Evolutionary conservation across 2,329 filamentous ascomycete species (phyloP), one percentile per base, ranked within the genome.

Genomic region (Botrytis fabae): DNA sequence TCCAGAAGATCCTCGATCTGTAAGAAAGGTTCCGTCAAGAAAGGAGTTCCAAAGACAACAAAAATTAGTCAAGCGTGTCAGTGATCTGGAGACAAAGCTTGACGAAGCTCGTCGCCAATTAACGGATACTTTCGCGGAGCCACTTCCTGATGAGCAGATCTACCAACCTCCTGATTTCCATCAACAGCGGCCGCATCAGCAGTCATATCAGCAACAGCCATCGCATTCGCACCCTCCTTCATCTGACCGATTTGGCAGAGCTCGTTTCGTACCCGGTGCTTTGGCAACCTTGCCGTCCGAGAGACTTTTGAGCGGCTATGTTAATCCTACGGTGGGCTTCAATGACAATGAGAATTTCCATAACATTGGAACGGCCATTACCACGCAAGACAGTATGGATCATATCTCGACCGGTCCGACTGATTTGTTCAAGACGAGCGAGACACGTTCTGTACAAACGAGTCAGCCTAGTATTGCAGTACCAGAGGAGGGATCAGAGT

Each of bases 51-150:
- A 85, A 68, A 86, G 85, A 77, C 87, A 90, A 76, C 83, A 85
- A 73, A 89, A 88, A 75, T 81, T 91, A 46, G 82, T 84, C 59
- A 89, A 89, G 81, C 85, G 87, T 70, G 88, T 91, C 44, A 89
- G 87, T 75, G 85, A 90, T 75, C 83, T 91, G 20, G 89, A 91
- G 76, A 79, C 82, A 20, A 89, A 90, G 78, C 83, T 91, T 44
- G 82, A 86, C 25, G 83, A 84, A 51, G 88, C 88, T 14, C 84
- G 87, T 48, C 84, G 83, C 66, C 86, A 91, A 79, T 83, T 91
- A 38, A 82, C 84, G 46, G 81, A 85, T 8, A 82, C 86, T 57
- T 80, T 87, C 25, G 82, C 81, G 18, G 83, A 86, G 54, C 75
- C 77, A 7, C 65, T 65, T 25, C 77, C 76, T 79, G 74, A 80